Evolutionary conservation across 805 yeast species (phyloP).

Genomic region (Hyphopichia homilentoma): DNA sequence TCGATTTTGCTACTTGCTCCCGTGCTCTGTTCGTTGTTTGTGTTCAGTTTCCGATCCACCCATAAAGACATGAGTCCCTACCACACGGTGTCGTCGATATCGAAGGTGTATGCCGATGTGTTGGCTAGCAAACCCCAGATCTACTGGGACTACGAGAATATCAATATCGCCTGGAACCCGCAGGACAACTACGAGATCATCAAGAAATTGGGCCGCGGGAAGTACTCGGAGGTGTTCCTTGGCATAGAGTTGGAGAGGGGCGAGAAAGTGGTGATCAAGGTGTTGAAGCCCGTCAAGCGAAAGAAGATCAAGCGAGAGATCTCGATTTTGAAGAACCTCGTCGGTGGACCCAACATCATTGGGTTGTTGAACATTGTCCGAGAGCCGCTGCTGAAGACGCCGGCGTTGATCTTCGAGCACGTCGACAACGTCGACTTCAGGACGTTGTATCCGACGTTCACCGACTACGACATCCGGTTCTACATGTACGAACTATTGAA

Average conservation of each 20-base stretch:
- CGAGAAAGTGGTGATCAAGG: slow-evolving; percentile 78
- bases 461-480: slow-evolving; percentile 69
- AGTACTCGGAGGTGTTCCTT: slow-evolving; percentile 89
- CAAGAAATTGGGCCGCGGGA: slow-evolving; percentile 85
- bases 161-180: slow-evolving; percentile 76
- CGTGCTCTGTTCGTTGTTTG: too few relatives aligned
- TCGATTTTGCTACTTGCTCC: too few relatives aligned
- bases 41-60: too few relatives aligned
- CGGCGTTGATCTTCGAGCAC: slow-evolving; percentile 83
- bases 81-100: slow-evolving; percentile 44
- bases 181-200: slow-evolving; percentile 84
- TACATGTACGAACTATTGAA: slow-evolving; percentile 79
- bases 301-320: slow-evolving; percentile 91
- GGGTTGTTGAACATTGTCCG: slow-evolving; percentile 79
- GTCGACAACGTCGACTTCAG: slow-evolving; percentile 84
- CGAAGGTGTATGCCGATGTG: slow-evolving; percentile 81
- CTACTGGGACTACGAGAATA: slow-evolving; percentile 80
- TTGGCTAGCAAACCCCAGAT: slow-evolving; percentile 70
- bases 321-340: slow-evolving; percentile 78
- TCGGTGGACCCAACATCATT: slow-evolving; percentile 80
- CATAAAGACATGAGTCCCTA: slow-evolving; percentile 14
- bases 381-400: slow-evolving; percentile 80
- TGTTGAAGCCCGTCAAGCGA: slow-evolving; percentile 86
- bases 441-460: slow-evolving; percentile 76
- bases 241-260: slow-evolving; percentile 67